Conservation (phyloP, 257 asterid genomes). For the Cynanchum wilfordii region DNA sequence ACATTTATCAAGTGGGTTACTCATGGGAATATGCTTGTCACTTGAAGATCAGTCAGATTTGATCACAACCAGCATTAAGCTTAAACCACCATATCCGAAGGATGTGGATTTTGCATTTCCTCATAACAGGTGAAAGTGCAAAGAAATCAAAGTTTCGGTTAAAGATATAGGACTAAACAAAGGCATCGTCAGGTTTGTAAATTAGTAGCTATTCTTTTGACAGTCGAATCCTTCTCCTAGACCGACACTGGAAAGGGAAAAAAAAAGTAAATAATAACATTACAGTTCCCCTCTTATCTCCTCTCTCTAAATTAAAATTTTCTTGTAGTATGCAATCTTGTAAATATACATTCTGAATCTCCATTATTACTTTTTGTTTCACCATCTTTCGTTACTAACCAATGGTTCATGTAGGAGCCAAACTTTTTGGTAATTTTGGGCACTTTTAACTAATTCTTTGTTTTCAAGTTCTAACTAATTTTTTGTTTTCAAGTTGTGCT, state of each 20-base stretch:
- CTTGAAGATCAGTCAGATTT: slow-evolving; percentile 25
- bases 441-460: too few species aligned
- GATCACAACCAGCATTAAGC: slow-evolving; percentile 12
- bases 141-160: slow-evolving; percentile 32
- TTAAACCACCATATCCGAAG: slow-evolving; percentile 52
- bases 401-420: background rate
- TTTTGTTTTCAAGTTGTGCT: background rate
- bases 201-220: slow-evolving; percentile 30
- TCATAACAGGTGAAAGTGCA: slow-evolving; percentile 28
- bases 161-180: slow-evolving; percentile 21
- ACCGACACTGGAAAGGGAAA: slow-evolving; percentile 9
- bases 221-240: slow-evolving; percentile 4
- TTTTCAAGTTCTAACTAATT: too few species aligned
- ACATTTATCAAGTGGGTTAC: slow-evolving; percentile 69
- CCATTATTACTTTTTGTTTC: background rate
- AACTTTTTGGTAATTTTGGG: background rate
- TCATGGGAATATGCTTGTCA: slow-evolving; percentile 46
- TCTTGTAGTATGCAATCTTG: background rate
- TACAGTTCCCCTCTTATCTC: background rate
- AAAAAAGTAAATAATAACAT: slow-evolving; percentile 17
- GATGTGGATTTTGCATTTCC: slow-evolving; percentile 37
- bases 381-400: background rate
- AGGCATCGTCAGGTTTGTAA: slow-evolving; percentile 32
- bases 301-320: background rate
- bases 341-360: slow-evolving; percentile 3